Conservation (phyloP, 179 eudicot genomes). For the Patellifolia procumbens region DNA sequence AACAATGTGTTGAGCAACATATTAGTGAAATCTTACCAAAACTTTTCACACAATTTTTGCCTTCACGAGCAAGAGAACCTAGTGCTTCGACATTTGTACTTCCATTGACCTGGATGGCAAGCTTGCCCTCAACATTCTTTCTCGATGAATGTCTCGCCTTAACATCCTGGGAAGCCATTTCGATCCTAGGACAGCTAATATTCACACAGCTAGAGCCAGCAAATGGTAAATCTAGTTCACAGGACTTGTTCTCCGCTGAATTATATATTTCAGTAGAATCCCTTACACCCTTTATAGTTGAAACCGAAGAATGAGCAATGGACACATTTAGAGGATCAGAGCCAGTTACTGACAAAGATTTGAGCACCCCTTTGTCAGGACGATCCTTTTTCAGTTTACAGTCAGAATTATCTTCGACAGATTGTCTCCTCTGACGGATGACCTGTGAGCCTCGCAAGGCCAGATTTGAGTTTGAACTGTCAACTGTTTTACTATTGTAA, state of each 20-base stretch:
- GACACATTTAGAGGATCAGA: conserved; percentile 13
- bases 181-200: conserved; percentile 9
- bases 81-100: conserved; percentile 7
- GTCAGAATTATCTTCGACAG: conserved; percentile 14
- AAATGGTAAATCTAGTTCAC: conserved; percentile 8
- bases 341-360: conserved; percentile 32
- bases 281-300: conserved; percentile 19
- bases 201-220: conserved; percentile 17
- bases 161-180: conserved; percentile 13
- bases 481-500: conserved; percentile 17
- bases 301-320: conserved; percentile 1
- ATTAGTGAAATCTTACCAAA: conserved; percentile 17
- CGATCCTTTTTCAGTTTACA: conserved; percentile 9
- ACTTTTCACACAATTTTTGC: conserved; percentile 9
- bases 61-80: neutral
- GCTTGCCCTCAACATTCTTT: neutral
- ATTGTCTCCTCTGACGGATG: conserved; percentile 12
- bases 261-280: conserved; percentile 11
- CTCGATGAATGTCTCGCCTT: neutral
- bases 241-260: conserved; percentile 10
- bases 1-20: neutral
- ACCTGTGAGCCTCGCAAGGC: conserved; percentile 10
- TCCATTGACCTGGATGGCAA: conserved; percentile 2
- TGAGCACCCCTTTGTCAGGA: conserved; percentile 22
- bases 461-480: conserved; percentile 18